Conservation (phyloP, 1,139 yeast genomes). For the Zhuliangozyma parablackwelliae region DNA sequence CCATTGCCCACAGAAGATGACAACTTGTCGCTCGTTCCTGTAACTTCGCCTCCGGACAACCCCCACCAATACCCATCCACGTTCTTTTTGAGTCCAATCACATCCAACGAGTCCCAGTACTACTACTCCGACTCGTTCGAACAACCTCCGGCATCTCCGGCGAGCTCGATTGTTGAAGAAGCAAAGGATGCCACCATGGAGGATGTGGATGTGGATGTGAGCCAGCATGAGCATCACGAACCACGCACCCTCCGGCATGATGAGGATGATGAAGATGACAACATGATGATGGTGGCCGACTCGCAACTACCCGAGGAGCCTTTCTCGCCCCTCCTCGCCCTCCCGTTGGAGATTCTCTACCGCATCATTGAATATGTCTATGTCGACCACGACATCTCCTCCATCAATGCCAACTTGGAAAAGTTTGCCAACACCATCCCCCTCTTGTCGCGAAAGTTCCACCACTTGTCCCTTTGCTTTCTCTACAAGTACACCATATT, state of each 20-base stretch:
- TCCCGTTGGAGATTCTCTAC: slow-evolving; percentile 42
- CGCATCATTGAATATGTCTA: slow-evolving; percentile 42
- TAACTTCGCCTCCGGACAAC: slow-evolving; percentile 12
- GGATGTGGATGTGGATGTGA: neutral
- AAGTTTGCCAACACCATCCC: slow-evolving; percentile 40
- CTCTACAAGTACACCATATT: slow-evolving; percentile 67
- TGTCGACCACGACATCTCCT: slow-evolving; percentile 32
- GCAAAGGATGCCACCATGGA: neutral
- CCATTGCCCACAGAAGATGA: neutral
- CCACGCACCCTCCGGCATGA: neutral
- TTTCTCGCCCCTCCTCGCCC: slow-evolving; percentile 15
- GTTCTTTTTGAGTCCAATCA: slow-evolving; percentile 33
- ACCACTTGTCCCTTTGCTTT: slow-evolving; percentile 32
- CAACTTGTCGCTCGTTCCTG: slow-evolving; percentile 8
- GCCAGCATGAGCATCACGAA: no score
- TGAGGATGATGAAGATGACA: no score
- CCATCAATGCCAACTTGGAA: slow-evolving; percentile 42
- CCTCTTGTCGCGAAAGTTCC: slow-evolving; percentile 31
- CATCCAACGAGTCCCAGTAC: slow-evolving; percentile 26
- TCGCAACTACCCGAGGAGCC: slow-evolving; percentile 4
- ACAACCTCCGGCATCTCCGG: neutral
- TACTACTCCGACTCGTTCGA: slow-evolving; percentile 5
- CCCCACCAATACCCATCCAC: slow-evolving; percentile 17
- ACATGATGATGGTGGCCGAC: no score
- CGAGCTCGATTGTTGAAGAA: neutral